Evolutionary conservation across 2,329 filamentous ascomycete species (phyloP), one percentile per base, ranked within the genome.

Genomic region (Berkeleyomyces basicola): DNA sequence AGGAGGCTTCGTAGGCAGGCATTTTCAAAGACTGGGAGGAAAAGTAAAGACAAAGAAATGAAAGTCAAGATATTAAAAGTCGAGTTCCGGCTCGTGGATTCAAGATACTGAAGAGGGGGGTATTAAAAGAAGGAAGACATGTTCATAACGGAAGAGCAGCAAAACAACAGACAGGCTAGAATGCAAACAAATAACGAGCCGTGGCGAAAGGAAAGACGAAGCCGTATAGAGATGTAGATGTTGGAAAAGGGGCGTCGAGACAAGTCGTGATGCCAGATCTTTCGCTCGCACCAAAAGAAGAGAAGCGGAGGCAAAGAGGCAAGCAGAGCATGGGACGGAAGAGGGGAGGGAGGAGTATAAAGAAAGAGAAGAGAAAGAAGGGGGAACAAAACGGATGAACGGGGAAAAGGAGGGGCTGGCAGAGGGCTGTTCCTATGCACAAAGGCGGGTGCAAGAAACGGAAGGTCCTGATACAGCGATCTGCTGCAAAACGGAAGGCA

Each of bases 231-330:
- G 6, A 9, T 49, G 23, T 23, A 23, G 23, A 23, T 23, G 23
- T 23, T 23, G 23, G 23, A 61, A 10, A 55, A 37, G 39, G 6
- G 33, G 42, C 31, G 59, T 44, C 33, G 37, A 58, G 39, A 14
- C 37, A 59, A 53, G 58, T 58, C 42, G 61, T 49, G 63, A 64
- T 64, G 60, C 57, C 60, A 60, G 57, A 64, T 64, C 60, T 64
- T 47, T 64, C 60, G 60, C 63, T 58, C 46, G 16, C n/a, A 33
- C 63, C 55, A 60, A 47, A 62, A 62, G 33, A 36, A n/a, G 33
- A 46, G 57, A 58, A 42, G 16, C 4, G 58, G 58, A 46, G 23
- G 46, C 16, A 36, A 44, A 43, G 23, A 61, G 61, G 49, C 51
- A 58, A 55, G 59, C 40, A 60, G 37, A 61, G 39, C 44, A 58